A percentile compares a stretch with the other conserved stretches of the same genome.
These are phyloP conservation scores for Cryptococcus sp. DNA, from an alignment of 1,284 basidiomycete genomes.

Conservation along the genomic window DNA sequence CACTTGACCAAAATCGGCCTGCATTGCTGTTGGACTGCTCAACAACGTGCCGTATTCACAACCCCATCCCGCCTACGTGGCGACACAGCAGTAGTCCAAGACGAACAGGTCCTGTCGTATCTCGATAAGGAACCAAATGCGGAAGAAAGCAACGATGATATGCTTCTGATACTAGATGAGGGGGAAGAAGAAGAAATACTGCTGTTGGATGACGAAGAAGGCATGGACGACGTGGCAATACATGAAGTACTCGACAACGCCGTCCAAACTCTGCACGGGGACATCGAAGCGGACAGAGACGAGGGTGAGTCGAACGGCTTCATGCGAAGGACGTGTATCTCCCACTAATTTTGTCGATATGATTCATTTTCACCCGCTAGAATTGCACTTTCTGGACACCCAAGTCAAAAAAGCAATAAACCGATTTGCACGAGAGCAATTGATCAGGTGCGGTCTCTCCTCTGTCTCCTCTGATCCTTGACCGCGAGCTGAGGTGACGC, in stretches of 20 bases:
- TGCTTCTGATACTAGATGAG: conserved; percentile 1
- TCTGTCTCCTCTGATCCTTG: neutral
- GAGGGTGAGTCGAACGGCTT: no score
- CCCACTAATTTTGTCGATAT: no score
- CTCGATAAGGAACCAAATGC: neutral
- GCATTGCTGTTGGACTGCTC: conserved; percentile 3
- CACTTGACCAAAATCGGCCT: conserved; percentile 9
- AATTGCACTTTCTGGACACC: neutral
- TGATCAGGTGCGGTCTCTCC: conserved; percentile 12
- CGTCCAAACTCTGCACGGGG: no score
- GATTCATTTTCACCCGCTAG: no score
- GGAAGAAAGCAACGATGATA: neutral
- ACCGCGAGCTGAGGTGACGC: neutral
- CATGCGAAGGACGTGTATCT: no score
- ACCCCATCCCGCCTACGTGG: no score
- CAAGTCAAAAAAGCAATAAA: neutral
- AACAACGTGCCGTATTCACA: no score
- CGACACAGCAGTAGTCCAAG: neutral
- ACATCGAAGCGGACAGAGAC: no score
- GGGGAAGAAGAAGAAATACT: neutral
- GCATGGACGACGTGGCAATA: no score
- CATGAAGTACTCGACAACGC: no score
- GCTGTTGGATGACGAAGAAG: neutral
- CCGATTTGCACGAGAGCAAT: neutral
- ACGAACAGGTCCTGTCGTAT: neutral